These are phyloP conservation scores for Saraca asoca DNA, from an alignment of 331 rosid species.

Conservation along the genomic window DNA sequence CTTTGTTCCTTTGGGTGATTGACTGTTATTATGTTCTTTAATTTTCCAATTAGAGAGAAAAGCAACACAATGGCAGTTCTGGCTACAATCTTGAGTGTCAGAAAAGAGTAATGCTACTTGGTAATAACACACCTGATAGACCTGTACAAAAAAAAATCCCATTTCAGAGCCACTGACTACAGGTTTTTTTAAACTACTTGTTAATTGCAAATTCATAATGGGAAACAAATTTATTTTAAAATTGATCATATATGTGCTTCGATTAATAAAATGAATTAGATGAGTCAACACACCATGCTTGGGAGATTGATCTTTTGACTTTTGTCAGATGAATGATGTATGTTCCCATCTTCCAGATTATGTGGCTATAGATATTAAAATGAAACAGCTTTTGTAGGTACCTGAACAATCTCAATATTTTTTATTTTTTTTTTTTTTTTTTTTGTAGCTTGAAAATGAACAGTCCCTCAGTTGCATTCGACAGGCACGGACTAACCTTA, in stretches of 20 bases:
- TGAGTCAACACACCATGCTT: neutral
- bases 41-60: neutral
- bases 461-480: too few species aligned
- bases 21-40: neutral
- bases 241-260: neutral
- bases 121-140: too few species aligned
- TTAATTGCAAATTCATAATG: neutral
- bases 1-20: slow-evolving; percentile 42
- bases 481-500: too few species aligned
- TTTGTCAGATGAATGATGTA: slow-evolving; percentile 18
- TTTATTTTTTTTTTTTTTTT: too few species aligned
- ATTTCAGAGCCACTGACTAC: too few species aligned
- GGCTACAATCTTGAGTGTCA: neutral
- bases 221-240: neutral
- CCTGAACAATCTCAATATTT: neutral
- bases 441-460: too few species aligned
- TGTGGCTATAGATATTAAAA: slow-evolving; percentile 15
- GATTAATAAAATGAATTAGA: slow-evolving; percentile 11
- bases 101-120: too few species aligned
- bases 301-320: too few species aligned
- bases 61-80: slow-evolving; percentile 19
- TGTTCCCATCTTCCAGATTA: slow-evolving; percentile 4
- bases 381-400: slow-evolving; percentile 10
- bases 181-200: neutral
- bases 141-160: too few species aligned